Evolutionary conservation across 2,329 filamentous ascomycete genomes (phyloP).

Genomic region (Diaporthe helianthi): DNA sequence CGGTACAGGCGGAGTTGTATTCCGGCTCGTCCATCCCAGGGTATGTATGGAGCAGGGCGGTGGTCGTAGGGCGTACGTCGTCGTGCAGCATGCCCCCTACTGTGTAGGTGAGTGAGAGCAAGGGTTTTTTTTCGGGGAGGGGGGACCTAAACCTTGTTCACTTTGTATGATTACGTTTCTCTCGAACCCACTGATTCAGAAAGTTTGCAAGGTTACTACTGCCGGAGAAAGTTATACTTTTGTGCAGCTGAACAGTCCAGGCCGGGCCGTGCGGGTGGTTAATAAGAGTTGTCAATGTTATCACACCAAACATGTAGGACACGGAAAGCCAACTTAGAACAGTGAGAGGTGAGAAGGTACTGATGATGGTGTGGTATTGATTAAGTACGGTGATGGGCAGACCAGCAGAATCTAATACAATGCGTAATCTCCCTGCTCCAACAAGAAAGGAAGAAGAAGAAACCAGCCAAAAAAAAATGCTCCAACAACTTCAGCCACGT

Average conservation of each 20-base stretch:
- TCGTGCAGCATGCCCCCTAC: conserved; percentile 9
- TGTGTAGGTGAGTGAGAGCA: too few relatives aligned
- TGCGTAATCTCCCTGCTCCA: not conserved
- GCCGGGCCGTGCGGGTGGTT: not conserved
- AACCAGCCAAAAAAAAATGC: not conserved
- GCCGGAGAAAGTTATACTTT: not conserved
- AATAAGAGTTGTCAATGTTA: not conserved
- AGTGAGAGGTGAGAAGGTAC: not conserved
- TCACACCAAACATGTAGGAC: not conserved
- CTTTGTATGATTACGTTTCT: not conserved
- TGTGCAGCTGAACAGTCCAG: not conserved
- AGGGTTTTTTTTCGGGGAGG: not conserved
- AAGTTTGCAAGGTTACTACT: not conserved
- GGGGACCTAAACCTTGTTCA: too few relatives aligned
- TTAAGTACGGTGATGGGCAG: conserved; percentile 14
- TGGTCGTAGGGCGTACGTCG: too few relatives aligned
- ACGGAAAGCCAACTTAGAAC: not conserved
- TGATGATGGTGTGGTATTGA: not conserved
- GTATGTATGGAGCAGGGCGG: not conserved
- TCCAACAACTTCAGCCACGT: not conserved
- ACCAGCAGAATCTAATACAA: conserved; percentile 2
- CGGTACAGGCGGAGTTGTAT: conserved; percentile 1
- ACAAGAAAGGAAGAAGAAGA: not conserved
- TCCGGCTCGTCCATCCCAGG: too few relatives aligned
- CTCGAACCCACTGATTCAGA: not conserved